Base-by-base conservation (phyloP, 2,329 filamentous ascomycete species). In the Hypoxylon sp. region DNA sequence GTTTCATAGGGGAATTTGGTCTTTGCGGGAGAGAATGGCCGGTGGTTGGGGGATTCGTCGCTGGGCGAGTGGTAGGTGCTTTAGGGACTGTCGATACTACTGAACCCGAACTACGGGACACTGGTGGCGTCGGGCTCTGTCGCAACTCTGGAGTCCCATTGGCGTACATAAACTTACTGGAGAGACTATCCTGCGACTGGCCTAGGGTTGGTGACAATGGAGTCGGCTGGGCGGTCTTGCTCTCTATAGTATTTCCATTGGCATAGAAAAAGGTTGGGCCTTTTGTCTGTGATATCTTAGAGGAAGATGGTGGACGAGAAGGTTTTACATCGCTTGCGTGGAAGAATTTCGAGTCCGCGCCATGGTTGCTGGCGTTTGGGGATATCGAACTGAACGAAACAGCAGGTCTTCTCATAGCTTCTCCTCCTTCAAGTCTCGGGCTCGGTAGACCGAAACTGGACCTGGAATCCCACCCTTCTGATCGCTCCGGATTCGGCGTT, bases 291-390 rank as follows among this genome's bases (percentile, higher is more conserved):
- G 67, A 54, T 27, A 75, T 76, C 35, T 77, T 78, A 13, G 61
- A 71, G 61, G 70, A 58, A 20, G 58, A 65, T 22, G 61, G 53
- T 10, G 81, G 82, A 33, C 81, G 81, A 30, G 76, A 72, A 22
- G 83, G 80, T 73, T 88, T 90, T 42, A 87, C 92, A 73, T 97
- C 93, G 78, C 90, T 93, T 30, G 95, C 96, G 78, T 97, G 95
- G 79, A 99, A 98, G 85, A 98, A 98, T 82, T 94, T 95, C 59
- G 91, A 82, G 57, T 88, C 86, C 20, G 76, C 73, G 67, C 72
- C 65, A 59, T 74, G 67, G 22, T 61, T 71, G 17, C 75, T 74
- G 6, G 71, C 67, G 13, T 84, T 81, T 35, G 80, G 79, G 11
- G 78, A 75, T 6, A 77, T 73, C 5, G 84, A 77, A 71, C 77